Percentiles rank a stretch among this genome's conserved stretches.
These are phyloP conservation scores for Penicillium riverlandense DNA, from an alignment of 495 filamentous ascomycete genomes.

Conservation along the genomic window DNA sequence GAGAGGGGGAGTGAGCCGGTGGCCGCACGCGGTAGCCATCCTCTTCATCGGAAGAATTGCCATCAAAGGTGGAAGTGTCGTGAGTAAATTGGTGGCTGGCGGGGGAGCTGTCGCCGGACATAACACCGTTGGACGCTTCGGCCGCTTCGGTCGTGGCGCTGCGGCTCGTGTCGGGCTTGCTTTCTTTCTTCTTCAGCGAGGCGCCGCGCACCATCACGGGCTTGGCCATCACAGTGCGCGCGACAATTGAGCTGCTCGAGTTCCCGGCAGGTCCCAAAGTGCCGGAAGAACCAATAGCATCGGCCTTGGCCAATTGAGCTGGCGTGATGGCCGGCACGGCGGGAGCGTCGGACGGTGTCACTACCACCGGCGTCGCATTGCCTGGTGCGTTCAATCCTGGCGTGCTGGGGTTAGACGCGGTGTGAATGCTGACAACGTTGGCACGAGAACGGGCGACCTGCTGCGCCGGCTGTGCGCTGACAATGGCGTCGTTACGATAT, in stretches of 20 bases:
- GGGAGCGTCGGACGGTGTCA: slow-evolving; percentile 37
- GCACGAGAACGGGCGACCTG: slow-evolving; percentile 80
- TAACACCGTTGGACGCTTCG: slow-evolving; percentile 6
- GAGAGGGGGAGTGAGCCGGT: slow-evolving; percentile 11
- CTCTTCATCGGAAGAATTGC: slow-evolving; percentile 33
- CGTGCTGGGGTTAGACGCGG: slow-evolving; percentile 13
- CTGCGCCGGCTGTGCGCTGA: slow-evolving; percentile 73
- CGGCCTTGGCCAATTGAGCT: slow-evolving; percentile 37
- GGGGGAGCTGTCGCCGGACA: too few species aligned
- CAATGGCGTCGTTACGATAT: slow-evolving; percentile 79
- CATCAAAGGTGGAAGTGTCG: slow-evolving; percentile 29
- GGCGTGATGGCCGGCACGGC: slow-evolving; percentile 48
- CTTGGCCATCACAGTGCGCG: slow-evolving; percentile 35
- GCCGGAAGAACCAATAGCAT: slow-evolving; percentile 8
- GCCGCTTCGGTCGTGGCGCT: slow-evolving; percentile 21
- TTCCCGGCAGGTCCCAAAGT: neutral
- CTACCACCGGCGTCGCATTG: slow-evolving; percentile 9
- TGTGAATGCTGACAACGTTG: slow-evolving; percentile 81
- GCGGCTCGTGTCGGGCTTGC: slow-evolving; percentile 1
- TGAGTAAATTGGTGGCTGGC: slow-evolving; percentile 11
- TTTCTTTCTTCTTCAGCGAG: slow-evolving; percentile 27
- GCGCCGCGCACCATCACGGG: slow-evolving; percentile 37
- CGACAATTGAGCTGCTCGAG: slow-evolving; percentile 35
- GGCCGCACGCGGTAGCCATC: slow-evolving; percentile 8
- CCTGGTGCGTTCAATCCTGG: neutral